Conservation (phyloP, 1,139 yeast species). For the Kodamaea plutei region DNA sequence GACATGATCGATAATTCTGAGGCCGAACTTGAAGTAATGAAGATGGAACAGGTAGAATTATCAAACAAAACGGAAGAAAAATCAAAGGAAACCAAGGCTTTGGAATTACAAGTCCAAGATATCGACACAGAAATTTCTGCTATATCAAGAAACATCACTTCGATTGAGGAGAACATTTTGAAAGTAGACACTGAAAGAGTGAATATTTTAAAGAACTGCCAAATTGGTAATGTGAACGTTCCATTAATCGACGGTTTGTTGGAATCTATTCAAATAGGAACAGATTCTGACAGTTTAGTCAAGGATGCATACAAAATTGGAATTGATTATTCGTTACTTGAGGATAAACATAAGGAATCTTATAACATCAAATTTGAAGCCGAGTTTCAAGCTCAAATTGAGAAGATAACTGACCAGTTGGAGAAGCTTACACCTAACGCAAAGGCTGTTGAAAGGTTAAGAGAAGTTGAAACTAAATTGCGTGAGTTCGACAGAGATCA, state of each 20-base stretch:
- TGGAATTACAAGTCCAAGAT: conserved; percentile 35
- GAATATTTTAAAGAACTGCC: conserved; percentile 65
- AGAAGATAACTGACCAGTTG: conserved; percentile 40
- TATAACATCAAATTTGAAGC: conserved; percentile 39
- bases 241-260: conserved; percentile 61
- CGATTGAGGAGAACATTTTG: conserved; percentile 51
- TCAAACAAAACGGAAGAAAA: conserved; percentile 24
- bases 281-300: conserved; percentile 35
- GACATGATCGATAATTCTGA: conserved; percentile 42
- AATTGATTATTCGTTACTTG: conserved; percentile 54
- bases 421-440: conserved; percentile 72
- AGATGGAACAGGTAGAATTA: conserved; percentile 32
- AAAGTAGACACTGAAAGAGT: conserved; percentile 56
- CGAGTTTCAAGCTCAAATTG: conserved; percentile 40
- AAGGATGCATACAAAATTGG: conserved; percentile 45
- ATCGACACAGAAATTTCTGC: conserved; percentile 27
- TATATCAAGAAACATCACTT: conserved; percentile 30
- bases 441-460: conserved; percentile 73
- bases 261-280: conserved; percentile 47
- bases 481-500: conserved; percentile 65
- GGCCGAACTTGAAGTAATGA: conserved; percentile 46
- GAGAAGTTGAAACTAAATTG: conserved; percentile 62
- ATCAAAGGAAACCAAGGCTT: conserved; percentile 21
- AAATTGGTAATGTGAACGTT: conserved; percentile 62
- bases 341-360: conserved; percentile 39